Percentiles rank a stretch among this genome's conserved stretches.
phyloP scores from a whole-genome alignment of 2,329 filamentous ascomycete genomes.

The Paracoccidioides brasiliensis region DNA sequence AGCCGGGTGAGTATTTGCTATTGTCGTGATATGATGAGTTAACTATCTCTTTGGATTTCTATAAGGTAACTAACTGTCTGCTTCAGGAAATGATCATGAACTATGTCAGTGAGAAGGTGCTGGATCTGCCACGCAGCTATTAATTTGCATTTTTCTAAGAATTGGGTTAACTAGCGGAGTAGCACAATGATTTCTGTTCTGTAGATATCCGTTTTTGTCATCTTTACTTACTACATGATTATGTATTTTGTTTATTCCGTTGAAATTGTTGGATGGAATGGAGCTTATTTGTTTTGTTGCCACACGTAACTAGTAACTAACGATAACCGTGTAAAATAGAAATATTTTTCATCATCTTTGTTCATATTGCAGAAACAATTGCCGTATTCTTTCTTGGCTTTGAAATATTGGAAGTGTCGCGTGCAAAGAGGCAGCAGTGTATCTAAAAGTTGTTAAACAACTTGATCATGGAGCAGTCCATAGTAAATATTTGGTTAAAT shows the following conservation, averaged over 20 bases:
- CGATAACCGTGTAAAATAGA: no score
- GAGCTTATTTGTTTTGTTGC: neutral
- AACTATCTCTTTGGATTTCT: neutral
- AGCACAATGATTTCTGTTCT: no score
- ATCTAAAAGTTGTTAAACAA: no score
- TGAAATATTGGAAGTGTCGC: neutral
- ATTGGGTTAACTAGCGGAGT: neutral
- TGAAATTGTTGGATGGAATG: neutral
- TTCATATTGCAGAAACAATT: no score
- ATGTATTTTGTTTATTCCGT: neutral
- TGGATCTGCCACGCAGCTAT: conserved; percentile 32
- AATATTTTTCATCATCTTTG: no score
- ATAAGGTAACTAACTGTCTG: neutral
- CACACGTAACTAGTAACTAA: no score
- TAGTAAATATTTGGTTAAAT: neutral
- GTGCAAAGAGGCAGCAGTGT: neutral
- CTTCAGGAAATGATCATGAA: conserved; percentile 35
- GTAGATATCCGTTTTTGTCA: no score
- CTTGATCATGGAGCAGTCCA: no score
- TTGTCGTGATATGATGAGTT: neutral
- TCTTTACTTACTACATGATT: no score
- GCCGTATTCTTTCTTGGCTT: no score
- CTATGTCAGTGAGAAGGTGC: conserved; percentile 33
- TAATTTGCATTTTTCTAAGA: conserved; percentile 12
- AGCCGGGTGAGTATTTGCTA: conserved; percentile 21